Evolutionary conservation across 768 basidiomycete genomes (phyloP), one percentile per base, ranked within the genome.

Genomic region (Astraeus odoratus): DNA sequence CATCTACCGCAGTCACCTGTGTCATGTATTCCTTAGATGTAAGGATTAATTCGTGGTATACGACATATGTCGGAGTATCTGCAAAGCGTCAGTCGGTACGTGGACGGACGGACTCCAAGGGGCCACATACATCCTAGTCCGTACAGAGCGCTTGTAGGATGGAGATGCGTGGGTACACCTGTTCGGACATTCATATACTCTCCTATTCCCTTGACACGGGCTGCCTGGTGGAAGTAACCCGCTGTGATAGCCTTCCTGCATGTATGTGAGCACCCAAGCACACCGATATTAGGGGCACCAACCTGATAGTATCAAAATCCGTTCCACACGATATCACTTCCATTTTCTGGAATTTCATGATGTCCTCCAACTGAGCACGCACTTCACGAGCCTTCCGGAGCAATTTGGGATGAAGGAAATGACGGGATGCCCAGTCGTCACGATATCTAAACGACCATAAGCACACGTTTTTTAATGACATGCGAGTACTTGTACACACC

Each of bases 291-390:
- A 7, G 34, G 12, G 35, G 3, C 15, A 63, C 71, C 23, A 45
- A 90, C 80, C 82, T 67, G 51, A 97, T 73, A 19, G 94, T 67
- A 57, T 99, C 96, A 67, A 92, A 98, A 60, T 98, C 93, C 0
- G 94, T 97, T 6, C 95, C 95, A 30, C 81, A 84, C 5, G 92
- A 91, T 54, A 90, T 77, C 18, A 91, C 65, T 39, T 87, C 88
- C 86, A 98, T 90, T 71, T 97, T 97, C 67, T 97, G 94, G 65
- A 89, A 87, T 59, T 96, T 95, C 93, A 97, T 97, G 64, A 99
- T 98, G 58, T 99, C 96, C 60, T 97, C 94, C 13, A 99, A 76
- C 68, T 99, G 96, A 3, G 77, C 79, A 24, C 96, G 81, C 29
- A 99, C 96, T 70, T 99, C 96, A 24, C 95, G 77, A 5, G 89